Conservation (phyloP, 306 rosid species). For the Trifolium repens region DNA sequence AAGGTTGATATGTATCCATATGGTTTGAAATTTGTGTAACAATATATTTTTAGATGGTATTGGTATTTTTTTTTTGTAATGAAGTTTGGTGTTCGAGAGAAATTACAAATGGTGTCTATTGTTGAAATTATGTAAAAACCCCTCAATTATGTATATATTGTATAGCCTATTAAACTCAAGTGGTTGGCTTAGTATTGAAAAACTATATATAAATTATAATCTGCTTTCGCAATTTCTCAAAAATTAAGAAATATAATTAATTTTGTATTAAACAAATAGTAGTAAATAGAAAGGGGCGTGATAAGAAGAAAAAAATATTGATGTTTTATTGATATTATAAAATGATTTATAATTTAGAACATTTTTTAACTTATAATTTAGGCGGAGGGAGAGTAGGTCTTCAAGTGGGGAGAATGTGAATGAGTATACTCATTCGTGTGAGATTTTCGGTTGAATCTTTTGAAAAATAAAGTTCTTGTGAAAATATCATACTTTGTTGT, state of each 20-base stretch:
- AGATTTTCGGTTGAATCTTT: not conserved
- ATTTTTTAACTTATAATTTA: too few relatives aligned
- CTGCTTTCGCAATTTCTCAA: too few relatives aligned
- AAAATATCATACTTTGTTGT: not conserved
- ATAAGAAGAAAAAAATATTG: too few relatives aligned
- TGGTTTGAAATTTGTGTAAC: constrained; percentile 18
- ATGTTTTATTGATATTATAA: too few relatives aligned
- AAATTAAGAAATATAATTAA: too few relatives aligned
- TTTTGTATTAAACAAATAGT: too few relatives aligned
- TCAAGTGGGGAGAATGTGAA: too few relatives aligned
- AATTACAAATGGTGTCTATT: not conserved
- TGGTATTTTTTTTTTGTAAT: not conserved
- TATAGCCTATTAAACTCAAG: not conserved
- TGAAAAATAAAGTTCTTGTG: not conserved
- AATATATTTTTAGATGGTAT: constrained; percentile 26
- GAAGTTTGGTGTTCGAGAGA: constrained; percentile 15
- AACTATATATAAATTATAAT: too few relatives aligned
- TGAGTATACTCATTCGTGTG: not conserved
- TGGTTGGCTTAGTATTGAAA: too few relatives aligned
- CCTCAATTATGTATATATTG: not conserved
- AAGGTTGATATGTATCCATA: constrained; percentile 20
- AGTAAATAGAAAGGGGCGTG: too few relatives aligned
- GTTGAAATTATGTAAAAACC: not conserved
- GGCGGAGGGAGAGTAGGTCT: too few relatives aligned
- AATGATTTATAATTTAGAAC: too few relatives aligned